Evolutionary conservation across 140 eudicot genomes (phyloP), one percentile per base, ranked within the genome.

Genomic region (Bidens hawaiensis): DNA sequence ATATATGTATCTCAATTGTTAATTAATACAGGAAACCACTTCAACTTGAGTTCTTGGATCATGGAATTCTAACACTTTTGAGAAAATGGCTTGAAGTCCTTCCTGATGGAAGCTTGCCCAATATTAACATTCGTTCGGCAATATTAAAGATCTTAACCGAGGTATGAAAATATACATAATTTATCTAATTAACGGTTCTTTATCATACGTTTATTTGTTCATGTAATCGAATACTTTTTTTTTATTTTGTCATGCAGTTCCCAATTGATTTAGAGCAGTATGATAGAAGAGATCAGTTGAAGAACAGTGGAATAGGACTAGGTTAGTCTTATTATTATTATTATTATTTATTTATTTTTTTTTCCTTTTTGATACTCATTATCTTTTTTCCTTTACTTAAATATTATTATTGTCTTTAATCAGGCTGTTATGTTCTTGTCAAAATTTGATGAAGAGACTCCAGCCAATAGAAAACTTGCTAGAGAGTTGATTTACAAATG

Each of bases 71-170:
- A 21, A 82, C 95, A 14, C 83, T 85, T 26, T 18, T 91, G 76
- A 91, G 78, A 64, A 91, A 80, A 33, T 91, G 98, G 98, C 98
- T 91, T 43, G 96, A 91, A 60, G 96, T 96, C 42, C 89, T 91
- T 36, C 98, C 96, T 27, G 98, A 91, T 82, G 98, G 98, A 73
- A 87, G 98, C 83, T 74, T 91, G 73, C 98, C 98, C 47, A 91
- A 91, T 67, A 91, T 87, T 46, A 91, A 91, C 73, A 78, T 87
- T 17, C 95, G 98, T 19, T 85, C 90, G 31, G 98, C 96, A 22
- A 80, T 91, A 57, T 60, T 91, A 34, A 78, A 81, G 83, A 87
- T 91, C 49, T 74, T 91, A 75, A 82, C 88, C 16, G 98, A 91
- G 76, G 96, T 91, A 80, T 41, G 70, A 38, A 68, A n/a, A n/a